Evolutionary conservation across 2,329 filamentous ascomycete species (phyloP).

Genomic region (Colletotrichum godetiae): DNA sequence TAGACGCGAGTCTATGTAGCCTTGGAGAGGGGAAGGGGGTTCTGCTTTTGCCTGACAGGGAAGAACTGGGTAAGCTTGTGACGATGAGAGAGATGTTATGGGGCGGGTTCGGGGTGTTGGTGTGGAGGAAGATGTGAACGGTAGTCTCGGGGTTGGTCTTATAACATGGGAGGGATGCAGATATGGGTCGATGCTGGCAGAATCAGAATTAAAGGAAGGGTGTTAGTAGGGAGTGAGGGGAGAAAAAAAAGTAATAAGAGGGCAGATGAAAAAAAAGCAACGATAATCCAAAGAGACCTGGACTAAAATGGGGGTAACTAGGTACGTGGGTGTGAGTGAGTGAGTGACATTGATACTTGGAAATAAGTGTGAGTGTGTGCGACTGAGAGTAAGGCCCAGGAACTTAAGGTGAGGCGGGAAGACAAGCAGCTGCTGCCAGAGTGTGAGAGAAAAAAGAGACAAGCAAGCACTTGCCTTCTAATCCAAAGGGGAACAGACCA

Average conservation of each 20-base stretch:
- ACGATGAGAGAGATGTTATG: conserved; percentile 25
- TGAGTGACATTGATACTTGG: neutral
- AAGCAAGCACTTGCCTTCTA: conserved; percentile 20
- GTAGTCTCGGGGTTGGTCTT: conserved; percentile 32
- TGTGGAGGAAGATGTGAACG: conserved; percentile 29
- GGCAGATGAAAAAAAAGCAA: conserved; percentile 27
- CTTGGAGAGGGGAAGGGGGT: conserved; percentile 21
- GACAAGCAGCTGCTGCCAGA: neutral
- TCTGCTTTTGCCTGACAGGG: conserved; percentile 14
- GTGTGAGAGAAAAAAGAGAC: neutral
- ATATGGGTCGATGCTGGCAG: conserved; percentile 31
- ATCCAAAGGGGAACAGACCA: conserved; percentile 9
- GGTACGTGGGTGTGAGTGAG: conserved; percentile 7
- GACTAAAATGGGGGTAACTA: conserved; percentile 18
- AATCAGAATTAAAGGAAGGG: neutral
- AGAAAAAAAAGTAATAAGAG: conserved; percentile 17
- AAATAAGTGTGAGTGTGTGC: neutral
- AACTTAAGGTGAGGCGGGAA: conserved; percentile 32
- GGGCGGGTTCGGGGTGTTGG: conserved; percentile 26
- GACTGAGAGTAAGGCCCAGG: neutral
- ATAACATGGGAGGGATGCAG: conserved; percentile 33
- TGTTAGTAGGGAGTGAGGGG: conserved; percentile 2
- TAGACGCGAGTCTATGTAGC: conserved; percentile 27
- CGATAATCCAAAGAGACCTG: conserved; percentile 13
- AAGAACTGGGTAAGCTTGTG: conserved; percentile 29